These are phyloP conservation scores for Cladosporium sp. DNA, from an alignment of 2,329 filamentous ascomycete species.

Conservation along the genomic window DNA sequence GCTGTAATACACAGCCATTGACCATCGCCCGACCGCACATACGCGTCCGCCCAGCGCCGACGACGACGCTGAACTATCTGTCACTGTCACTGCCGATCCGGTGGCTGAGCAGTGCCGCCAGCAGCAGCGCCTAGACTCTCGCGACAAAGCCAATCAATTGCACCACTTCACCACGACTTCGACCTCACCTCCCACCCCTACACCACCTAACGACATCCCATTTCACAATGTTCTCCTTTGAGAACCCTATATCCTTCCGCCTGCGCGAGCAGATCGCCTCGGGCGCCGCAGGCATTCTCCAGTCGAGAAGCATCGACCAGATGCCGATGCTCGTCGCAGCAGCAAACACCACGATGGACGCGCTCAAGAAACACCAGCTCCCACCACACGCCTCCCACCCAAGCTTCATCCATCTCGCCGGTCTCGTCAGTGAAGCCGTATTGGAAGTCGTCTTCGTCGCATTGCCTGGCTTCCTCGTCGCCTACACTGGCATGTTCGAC, in stretches of 20 bases:
- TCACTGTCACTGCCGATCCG: slow-evolving; percentile 4
- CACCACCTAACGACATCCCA: background rate
- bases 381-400: slow-evolving; percentile 55
- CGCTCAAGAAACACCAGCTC: slow-evolving; percentile 30
- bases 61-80: background rate
- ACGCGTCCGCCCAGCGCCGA: background rate
- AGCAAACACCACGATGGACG: slow-evolving; percentile 35
- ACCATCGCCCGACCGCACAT: background rate
- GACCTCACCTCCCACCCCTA: background rate
- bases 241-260: slow-evolving; percentile 42
- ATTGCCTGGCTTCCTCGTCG: slow-evolving; percentile 90
- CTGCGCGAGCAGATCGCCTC: slow-evolving; percentile 32
- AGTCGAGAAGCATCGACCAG: slow-evolving; percentile 38
- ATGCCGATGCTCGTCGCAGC: slow-evolving; percentile 33
- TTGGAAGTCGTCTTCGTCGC: slow-evolving; percentile 94
- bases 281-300: slow-evolving; percentile 40
- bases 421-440: slow-evolving; percentile 92
- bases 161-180: background rate
- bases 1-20: background rate
- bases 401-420: slow-evolving; percentile 67
- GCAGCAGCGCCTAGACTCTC: background rate
- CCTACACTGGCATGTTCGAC: slow-evolving; percentile 87
- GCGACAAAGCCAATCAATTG: background rate
- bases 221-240: slow-evolving; percentile 13
- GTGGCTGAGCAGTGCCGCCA: slow-evolving; percentile 1